Base-by-base conservation (phyloP, 768 basidiomycete genomes). In the Podaxis sp. region DNA sequence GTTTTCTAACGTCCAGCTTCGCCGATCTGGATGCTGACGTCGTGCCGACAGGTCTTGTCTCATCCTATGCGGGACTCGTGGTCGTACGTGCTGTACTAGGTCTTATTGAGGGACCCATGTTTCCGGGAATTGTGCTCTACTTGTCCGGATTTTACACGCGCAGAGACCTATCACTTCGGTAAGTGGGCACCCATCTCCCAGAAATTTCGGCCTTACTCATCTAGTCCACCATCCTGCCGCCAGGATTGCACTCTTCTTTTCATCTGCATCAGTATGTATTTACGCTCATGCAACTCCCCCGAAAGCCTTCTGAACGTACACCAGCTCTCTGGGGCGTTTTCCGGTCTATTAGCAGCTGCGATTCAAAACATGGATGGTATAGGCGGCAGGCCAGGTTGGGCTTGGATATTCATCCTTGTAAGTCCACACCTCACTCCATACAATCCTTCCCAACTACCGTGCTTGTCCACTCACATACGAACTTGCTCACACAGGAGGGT, bases 261-360 rank as follows among this genome's bases (percentile, higher is more conserved):
- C 76, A 0, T 71, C 79, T 1, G 71, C 80, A 1, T 80, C 79
- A 4, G 75, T 75, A 58, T 40, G 68, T 59, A 36, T 28, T 26
- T 19, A 19, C 26, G 30, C 26, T 28, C 28, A 22, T 15, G 6
- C 30, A 22, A 28, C 9, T 4, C 7, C 44, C 15, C 44, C 30
- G 39, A 36, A 4, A 33, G 17, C 19, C 11, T 11, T 6, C 58
- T 65, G 19, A 53, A 8, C 42, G n/a, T 12, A 52, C 17, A 44
- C 24, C 36, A 77, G 76, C 74, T 85, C 3, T 80, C 87, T 0
- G 84, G 85, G 1, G 82, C 84, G 0, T 87, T 88, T 67, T 87
- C 86, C 4, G 88, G 89, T 48, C 72, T 90, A 6, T 77, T 90
- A 1, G 87, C 87, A 0, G 76, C 84, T 36, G 86, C 78, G 1